phyloP scores from a whole-genome alignment of 192 early-diverging fungal species.

The Helicostylum pulchrum region DNA sequence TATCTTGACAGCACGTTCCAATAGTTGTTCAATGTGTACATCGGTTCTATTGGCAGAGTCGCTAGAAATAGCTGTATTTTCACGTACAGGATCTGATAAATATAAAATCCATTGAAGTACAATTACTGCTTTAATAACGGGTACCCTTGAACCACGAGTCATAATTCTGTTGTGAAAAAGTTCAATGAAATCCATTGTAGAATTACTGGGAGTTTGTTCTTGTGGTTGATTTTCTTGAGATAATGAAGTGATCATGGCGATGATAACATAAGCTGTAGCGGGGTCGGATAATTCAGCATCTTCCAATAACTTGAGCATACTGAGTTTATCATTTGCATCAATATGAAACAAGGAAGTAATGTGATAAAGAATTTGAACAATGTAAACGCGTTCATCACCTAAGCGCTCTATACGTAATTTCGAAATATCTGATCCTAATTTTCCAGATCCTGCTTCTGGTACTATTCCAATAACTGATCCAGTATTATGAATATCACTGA shows the following conservation, averaged over 20 bases:
- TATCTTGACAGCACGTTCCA: constrained; percentile 52
- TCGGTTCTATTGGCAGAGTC: neutral
- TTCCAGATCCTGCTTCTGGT: constrained; percentile 1
- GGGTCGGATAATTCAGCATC: constrained; percentile 22
- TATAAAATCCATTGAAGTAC: constrained; percentile 61
- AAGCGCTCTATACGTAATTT: constrained; percentile 40
- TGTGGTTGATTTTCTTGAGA: constrained; percentile 10
- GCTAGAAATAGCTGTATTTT: constrained; percentile 11
- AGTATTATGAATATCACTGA: constrained; percentile 42
- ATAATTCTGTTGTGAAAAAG: constrained; percentile 16
- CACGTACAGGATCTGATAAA: constrained; percentile 33
- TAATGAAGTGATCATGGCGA: constrained; percentile 29
- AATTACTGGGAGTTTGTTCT: neutral
- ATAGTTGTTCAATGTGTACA: constrained; percentile 44
- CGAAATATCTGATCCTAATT: constrained; percentile 39
- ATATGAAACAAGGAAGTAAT: constrained; percentile 40
- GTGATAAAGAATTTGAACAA: constrained; percentile 44
- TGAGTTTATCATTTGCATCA: constrained; percentile 31
- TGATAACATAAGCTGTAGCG: constrained; percentile 23
- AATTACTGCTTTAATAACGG: constrained; percentile 37
- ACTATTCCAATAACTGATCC: constrained; percentile 24
- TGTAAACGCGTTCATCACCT: constrained; percentile 36
- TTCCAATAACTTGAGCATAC: constrained; percentile 36
- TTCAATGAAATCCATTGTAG: constrained; percentile 22
- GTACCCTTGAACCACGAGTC: constrained; percentile 15